A percentile compares a stretch with the other conserved stretches of the same genome.
These are phyloP conservation scores for Calycina herbarum DNA, from an alignment of 2,329 filamentous ascomycete genomes.

Conservation along the genomic window DNA sequence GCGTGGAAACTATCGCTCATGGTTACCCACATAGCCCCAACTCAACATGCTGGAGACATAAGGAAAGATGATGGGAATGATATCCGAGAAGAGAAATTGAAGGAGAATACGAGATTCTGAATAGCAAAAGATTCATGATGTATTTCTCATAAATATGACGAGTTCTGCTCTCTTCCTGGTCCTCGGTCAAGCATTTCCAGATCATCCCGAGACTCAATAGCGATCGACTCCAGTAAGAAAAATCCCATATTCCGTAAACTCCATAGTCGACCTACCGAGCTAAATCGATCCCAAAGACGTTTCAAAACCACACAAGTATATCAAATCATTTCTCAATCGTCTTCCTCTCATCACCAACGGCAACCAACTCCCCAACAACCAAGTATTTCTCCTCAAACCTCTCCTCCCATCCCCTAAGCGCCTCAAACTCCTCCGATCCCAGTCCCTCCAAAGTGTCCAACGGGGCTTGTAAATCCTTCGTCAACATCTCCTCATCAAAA, in stretches of 20 bases:
- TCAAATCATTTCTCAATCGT: constrained; percentile 32
- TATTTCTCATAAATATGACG: too few species aligned
- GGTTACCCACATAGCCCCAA: too few species aligned
- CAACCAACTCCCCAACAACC: constrained; percentile 84
- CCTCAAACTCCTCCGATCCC: constrained; percentile 74
- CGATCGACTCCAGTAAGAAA: background rate
- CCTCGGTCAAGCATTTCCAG: background rate
- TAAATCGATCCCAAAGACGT: background rate
- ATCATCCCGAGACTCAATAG: background rate
- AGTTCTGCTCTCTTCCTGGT: background rate
- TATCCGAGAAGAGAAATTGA: too few species aligned
- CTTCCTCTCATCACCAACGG: constrained; percentile 56
- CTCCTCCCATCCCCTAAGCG: constrained; percentile 88
- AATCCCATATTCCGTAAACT: background rate
- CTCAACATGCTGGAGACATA: too few species aligned
- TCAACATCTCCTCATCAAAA: constrained; percentile 95
- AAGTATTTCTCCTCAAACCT: constrained; percentile 92
- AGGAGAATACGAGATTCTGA: too few species aligned
- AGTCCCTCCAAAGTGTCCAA: constrained; percentile 75
- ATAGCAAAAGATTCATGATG: too few species aligned
- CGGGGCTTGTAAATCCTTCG: constrained; percentile 81
- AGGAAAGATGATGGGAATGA: too few species aligned
- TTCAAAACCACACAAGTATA: background rate
- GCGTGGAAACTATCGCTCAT: too few species aligned
- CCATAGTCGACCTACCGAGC: background rate